Evolutionary conservation across 2,329 filamentous ascomycete genomes (phyloP).

Genomic region (Emmonsia crescens): DNA sequence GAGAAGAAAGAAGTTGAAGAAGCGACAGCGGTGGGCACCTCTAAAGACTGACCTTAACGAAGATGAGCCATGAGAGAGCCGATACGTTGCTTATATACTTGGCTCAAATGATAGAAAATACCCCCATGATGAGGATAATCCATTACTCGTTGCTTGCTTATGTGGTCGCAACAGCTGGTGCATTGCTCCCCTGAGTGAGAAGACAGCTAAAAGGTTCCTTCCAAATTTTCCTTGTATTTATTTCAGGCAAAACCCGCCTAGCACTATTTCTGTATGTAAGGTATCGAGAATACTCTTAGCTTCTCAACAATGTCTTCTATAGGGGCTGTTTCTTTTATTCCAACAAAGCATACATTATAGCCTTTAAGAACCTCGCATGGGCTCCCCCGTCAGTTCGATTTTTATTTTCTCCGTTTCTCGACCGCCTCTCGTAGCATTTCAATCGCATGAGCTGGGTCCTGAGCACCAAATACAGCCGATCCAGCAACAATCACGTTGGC

Average conservation of each 20-base stretch:
- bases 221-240: neutral
- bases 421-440: slow-evolving; percentile 68
- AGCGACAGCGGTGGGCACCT: neutral
- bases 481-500: slow-evolving; percentile 98
- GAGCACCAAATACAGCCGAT: slow-evolving; percentile 86
- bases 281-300: neutral
- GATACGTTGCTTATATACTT: neutral
- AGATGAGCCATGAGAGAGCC: neutral
- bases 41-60: neutral
- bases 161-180: neutral
- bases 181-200: neutral
- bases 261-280: neutral
- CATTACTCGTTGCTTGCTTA: neutral
- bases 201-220: neutral
- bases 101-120: neutral
- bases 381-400: neutral
- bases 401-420: slow-evolving; percentile 42
- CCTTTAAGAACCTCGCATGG: neutral
- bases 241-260: neutral
- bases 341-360: neutral
- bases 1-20: slow-evolving; percentile 8
- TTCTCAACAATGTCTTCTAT: neutral
- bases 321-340: neutral
- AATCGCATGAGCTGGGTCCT: slow-evolving; percentile 81
- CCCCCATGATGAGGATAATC: neutral